phyloP scores from a whole-genome alignment of 768 basidiomycete species.

The Termitomyces sp. region DNA sequence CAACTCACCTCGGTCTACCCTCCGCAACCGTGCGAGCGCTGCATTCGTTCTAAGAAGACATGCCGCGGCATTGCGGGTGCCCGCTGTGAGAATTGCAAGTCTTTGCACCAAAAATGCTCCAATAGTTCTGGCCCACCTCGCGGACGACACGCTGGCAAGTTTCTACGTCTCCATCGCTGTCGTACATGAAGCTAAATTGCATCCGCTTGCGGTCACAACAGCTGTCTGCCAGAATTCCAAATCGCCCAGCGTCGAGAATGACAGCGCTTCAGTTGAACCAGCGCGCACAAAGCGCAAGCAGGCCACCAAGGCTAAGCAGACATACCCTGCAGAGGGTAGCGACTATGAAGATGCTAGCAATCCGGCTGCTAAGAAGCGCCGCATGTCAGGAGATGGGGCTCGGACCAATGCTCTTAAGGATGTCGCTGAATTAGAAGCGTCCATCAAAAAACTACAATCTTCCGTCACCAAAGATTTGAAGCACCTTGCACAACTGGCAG shows the following conservation, averaged over 20 bases:
- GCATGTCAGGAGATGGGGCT: constrained; percentile 15
- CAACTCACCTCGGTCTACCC: constrained; percentile 23
- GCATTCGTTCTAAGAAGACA: constrained; percentile 33
- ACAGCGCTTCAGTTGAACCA: constrained; percentile 10
- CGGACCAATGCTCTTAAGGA: constrained; percentile 26
- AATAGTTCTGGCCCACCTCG: constrained; percentile 38
- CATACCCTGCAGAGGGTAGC: constrained; percentile 24
- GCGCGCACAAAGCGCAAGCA: constrained; percentile 21
- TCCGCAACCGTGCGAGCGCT: constrained; percentile 39
- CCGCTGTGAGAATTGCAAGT: constrained; percentile 42
- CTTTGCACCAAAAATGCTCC: constrained; percentile 40
- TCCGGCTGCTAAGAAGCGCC: constrained; percentile 25
- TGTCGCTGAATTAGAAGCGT: constrained; percentile 28
- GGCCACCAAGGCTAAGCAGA: constrained; percentile 22
- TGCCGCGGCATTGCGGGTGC: constrained; percentile 37
- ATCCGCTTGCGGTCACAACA: background rate
- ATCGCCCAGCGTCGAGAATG: constrained; percentile 3
- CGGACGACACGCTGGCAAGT: constrained; percentile 32
- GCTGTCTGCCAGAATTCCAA: constrained; percentile 7
- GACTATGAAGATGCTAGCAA: constrained; percentile 26
- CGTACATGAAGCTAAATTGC: constrained; percentile 1
- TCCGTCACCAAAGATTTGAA: constrained; percentile 28
- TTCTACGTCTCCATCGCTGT: background rate
- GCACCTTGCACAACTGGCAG: constrained; percentile 25
- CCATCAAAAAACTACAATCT: constrained; percentile 27